Evolutionary conservation across 306 rosid species (phyloP).

Genomic region (Vigna trinervia): DNA sequence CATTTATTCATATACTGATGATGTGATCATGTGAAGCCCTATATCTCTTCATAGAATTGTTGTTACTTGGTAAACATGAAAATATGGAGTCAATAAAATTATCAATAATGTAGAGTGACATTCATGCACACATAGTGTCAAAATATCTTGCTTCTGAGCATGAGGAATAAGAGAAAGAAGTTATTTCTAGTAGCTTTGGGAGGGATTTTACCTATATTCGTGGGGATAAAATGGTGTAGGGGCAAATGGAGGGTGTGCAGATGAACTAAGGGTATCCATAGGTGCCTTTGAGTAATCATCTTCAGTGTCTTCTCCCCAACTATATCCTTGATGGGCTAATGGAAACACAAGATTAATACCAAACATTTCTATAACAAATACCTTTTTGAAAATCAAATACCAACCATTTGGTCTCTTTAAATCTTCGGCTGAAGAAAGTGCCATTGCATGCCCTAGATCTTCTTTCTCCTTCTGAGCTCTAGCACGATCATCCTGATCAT

Average conservation of each 20-base stretch:
- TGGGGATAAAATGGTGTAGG: constrained; percentile 56
- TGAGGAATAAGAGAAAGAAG: background rate
- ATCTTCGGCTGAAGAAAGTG: constrained; percentile 78
- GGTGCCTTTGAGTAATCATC: constrained; percentile 59
- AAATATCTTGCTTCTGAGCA: constrained; percentile 18
- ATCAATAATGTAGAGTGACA: background rate
- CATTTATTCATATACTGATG: constrained; percentile 7
- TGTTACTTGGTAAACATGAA: constrained; percentile 5
- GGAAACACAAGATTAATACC: constrained; percentile 7
- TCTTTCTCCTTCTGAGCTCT: constrained; percentile 82
- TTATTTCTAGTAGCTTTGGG: constrained; percentile 16
- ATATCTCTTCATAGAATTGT: constrained; percentile 5
- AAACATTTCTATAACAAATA: constrained; percentile 1
- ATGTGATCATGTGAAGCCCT: constrained; percentile 19
- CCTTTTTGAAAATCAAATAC: constrained; percentile 28
- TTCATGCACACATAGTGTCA: background rate
- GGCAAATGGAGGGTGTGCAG: constrained; percentile 63
- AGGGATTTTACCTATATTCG: constrained; percentile 58
- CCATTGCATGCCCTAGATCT: constrained; percentile 73
- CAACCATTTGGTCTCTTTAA: constrained; percentile 67
- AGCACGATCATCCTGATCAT: constrained; percentile 70
- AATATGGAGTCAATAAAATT: constrained; percentile 8
- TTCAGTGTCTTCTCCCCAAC: constrained; percentile 55
- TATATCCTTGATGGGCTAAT: constrained; percentile 57
- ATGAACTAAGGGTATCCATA: constrained; percentile 54